These are phyloP conservation scores for Hypoxylon fragiforme DNA, from an alignment of 495 filamentous ascomycete species.

Conservation along the genomic window DNA sequence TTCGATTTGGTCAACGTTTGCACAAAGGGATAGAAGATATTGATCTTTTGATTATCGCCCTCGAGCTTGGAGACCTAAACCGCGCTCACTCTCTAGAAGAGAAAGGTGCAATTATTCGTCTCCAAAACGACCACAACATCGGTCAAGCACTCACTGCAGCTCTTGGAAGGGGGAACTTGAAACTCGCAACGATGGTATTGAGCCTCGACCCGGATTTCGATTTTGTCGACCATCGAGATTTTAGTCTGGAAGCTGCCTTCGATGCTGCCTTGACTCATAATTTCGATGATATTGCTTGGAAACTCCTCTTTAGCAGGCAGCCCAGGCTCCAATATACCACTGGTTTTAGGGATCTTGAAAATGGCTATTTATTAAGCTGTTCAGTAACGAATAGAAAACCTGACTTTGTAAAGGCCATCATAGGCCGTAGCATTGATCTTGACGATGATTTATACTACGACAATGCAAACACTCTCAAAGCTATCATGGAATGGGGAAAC, in stretches of 20 bases:
- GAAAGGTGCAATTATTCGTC: not conserved
- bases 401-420: conserved; percentile 7
- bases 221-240: not conserved
- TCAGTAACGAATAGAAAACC: not conserved
- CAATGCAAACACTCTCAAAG: not conserved
- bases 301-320: not conserved
- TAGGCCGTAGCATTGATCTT: not conserved
- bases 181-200: conserved; percentile 5
- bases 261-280: conserved; percentile 8
- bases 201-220: conserved; percentile 4
- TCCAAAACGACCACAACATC: not conserved
- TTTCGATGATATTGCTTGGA: conserved; percentile 16
- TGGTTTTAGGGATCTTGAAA: too few species aligned
- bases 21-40: not conserved
- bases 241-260: not conserved
- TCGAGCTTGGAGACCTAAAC: not conserved
- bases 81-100: not conserved
- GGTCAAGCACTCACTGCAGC: not conserved
- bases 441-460: not conserved
- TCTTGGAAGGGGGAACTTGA: not conserved
- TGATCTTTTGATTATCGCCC: not conserved
- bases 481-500: conserved; percentile 3
- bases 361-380: not conserved
- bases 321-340: too few species aligned
- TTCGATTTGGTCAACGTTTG: not conserved